Base-by-base conservation (phyloP, 441 rosid genomes). In the Syzygium malaccense region DNA sequence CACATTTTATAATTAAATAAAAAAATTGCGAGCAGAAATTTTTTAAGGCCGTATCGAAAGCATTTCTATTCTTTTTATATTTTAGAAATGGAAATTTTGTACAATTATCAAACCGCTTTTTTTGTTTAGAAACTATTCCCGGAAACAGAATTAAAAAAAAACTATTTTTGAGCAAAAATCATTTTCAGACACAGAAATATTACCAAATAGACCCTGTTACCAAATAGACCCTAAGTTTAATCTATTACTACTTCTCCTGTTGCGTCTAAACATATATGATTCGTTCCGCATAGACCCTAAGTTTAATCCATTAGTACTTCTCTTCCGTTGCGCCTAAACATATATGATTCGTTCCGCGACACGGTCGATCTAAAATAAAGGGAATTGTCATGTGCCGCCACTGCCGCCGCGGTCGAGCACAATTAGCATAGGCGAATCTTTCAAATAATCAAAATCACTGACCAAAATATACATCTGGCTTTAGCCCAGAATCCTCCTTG, bases 241-340 rank as follows among this genome's bases (percentile, higher is more conserved):
- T n/a, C n/a, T n/a, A n/a, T n/a, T n/a, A n/a, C n/a, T n/a, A n/a
- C n/a, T n/a, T n/a, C n/a, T n/a, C n/a, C n/a, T n/a, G n/a, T n/a
- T n/a, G n/a, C n/a, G n/a, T n/a, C n/a, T n/a, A n/a, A n/a, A n/a
- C n/a, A n/a, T n/a, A n/a, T n/a, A n/a, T n/a, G n/a, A n/a, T n/a
- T n/a, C n/a, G n/a, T n/a, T n/a, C n/a, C n/a, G n/a, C 6, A 41
- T 4, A 41, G 4, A 41, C 45, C 1, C 1, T 15, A 37, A 2
- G 5, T 37, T 41, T 37, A 37, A 71, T 11, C 23, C 51, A 14
- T 41, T 49, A 71, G 28, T 14, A 33, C 80, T 71, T 19, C 80
- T 71, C 5, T 71, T 23, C 83, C 3, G 48, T 37, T 23, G 83
- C 8, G 51, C 83, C 51, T 71, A 71, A 19, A 6, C 26, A 19